Percentiles rank a stretch among this genome's conserved stretches.
These are phyloP conservation scores for Colletotrichum melonis DNA, from an alignment of 2,329 filamentous ascomycete genomes.

Conservation along the genomic window DNA sequence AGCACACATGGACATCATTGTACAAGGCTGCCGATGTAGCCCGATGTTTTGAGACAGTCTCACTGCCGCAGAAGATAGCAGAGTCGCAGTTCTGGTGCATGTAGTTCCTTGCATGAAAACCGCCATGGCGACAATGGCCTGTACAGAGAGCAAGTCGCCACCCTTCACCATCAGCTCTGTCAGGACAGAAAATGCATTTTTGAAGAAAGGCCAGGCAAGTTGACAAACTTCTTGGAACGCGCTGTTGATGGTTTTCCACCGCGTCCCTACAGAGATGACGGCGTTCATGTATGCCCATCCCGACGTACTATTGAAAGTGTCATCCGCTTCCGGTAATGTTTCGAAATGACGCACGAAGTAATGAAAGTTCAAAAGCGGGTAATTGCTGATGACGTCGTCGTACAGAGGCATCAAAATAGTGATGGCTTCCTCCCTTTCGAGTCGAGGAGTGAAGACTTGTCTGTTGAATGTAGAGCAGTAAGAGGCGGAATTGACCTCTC, in stretches of 20 bases:
- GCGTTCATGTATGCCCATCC: conserved; percentile 33
- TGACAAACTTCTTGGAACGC: conserved; percentile 24
- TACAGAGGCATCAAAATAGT: conserved; percentile 25
- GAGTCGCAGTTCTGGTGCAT: conserved; percentile 14
- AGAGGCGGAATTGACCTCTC: conserved; percentile 19
- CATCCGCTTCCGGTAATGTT: neutral
- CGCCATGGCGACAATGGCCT: conserved; percentile 30
- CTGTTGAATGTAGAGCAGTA: conserved; percentile 33
- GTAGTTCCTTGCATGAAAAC: conserved; percentile 33
- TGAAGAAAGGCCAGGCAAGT: conserved; percentile 33
- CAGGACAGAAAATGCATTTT: conserved; percentile 27
- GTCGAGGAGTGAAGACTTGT: conserved; percentile 25
- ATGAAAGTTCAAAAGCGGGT: conserved; percentile 30
- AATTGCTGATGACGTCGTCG: conserved; percentile 14
- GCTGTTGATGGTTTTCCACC: conserved; percentile 27
- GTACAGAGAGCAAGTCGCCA: conserved; percentile 20
- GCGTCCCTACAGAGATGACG: conserved; percentile 18
- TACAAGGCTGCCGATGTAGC: conserved; percentile 24
- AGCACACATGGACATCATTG: conserved; percentile 26
- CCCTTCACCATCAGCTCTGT: conserved; percentile 26
- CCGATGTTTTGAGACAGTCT: conserved; percentile 27
- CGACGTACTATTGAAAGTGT: conserved; percentile 25
- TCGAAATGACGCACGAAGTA: conserved; percentile 23
- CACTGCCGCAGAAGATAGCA: conserved; percentile 20
- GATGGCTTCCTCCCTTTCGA: conserved; percentile 25